Evolutionary conservation across 371 early-diverging fungal genomes (phyloP).

Genomic region (Mortierella sp.): DNA sequence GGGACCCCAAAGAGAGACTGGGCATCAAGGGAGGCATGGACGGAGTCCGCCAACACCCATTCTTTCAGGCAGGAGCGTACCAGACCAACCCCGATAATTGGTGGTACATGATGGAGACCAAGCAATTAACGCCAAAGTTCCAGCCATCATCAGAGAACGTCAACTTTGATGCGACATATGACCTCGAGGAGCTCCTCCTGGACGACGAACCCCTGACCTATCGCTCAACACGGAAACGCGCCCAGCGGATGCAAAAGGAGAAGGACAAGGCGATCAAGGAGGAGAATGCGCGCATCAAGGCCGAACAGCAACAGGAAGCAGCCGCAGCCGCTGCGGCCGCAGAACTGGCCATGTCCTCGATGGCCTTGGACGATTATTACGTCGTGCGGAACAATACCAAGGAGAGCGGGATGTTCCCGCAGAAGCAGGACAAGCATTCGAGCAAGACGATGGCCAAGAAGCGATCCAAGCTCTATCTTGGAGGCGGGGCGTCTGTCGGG

Average conservation of each 20-base stretch:
- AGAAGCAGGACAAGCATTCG: constrained; percentile 10
- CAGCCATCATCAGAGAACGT: constrained; percentile 68
- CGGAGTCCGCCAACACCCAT: constrained; percentile 45
- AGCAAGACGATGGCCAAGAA: constrained; percentile 28
- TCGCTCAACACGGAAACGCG: constrained; percentile 48
- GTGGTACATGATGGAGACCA: constrained; percentile 57
- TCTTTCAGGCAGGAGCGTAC: constrained; percentile 46
- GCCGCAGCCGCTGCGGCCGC: constrained; percentile 44
- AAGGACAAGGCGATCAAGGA: constrained; percentile 50
- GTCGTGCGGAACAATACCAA: constrained; percentile 5
- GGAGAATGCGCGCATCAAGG: constrained; percentile 41
- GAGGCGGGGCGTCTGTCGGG: constrained; percentile 5
- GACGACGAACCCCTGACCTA: constrained; percentile 93
- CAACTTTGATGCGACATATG: constrained; percentile 96
- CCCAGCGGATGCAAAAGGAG: constrained; percentile 50
- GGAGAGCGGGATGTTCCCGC: background rate
- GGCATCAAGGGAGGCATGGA: constrained; percentile 49
- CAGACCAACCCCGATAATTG: constrained; percentile 50
- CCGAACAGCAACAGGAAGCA: constrained; percentile 23
- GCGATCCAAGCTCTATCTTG: constrained; percentile 31
- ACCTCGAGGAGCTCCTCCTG: constrained; percentile 93
- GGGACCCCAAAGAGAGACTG: constrained; percentile 41
- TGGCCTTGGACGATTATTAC: constrained; percentile 20
- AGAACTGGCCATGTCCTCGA: constrained; percentile 40
- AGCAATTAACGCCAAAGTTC: constrained; percentile 59